A percentile compares a stretch with the other conserved stretches of the same genome.
These are phyloP conservation scores for Dimocarpus longan DNA, from an alignment of 345 rosid genomes.

Conservation along the genomic window DNA sequence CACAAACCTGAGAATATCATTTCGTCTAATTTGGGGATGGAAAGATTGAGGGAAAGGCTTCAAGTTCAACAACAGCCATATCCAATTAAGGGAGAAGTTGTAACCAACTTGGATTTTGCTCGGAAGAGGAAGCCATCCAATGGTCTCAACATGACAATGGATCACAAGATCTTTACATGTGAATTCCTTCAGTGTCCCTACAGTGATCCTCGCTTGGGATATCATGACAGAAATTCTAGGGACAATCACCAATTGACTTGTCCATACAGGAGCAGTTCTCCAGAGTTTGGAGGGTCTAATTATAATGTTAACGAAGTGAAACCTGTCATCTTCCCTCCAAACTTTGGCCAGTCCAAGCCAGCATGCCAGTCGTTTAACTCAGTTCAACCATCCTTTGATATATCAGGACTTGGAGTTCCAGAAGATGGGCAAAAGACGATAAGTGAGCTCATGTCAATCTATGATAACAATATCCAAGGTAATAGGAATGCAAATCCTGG, in stretches of 20 bases:
- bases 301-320: constrained; percentile 78
- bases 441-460: constrained; percentile 79
- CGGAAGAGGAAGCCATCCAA: constrained; percentile 67
- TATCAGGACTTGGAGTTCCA: constrained; percentile 76
- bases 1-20: constrained; percentile 50
- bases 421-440: constrained; percentile 95
- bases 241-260: constrained; percentile 84
- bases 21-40: constrained; percentile 39
- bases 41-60: constrained; percentile 37
- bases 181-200: constrained; percentile 72
- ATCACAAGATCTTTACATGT: constrained; percentile 57
- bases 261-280: constrained; percentile 44
- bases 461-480: constrained; percentile 63
- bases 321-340: constrained; percentile 64
- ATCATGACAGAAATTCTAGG: constrained; percentile 64
- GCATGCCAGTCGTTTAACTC: constrained; percentile 37
- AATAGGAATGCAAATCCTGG: constrained; percentile 40
- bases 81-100: constrained; percentile 60
- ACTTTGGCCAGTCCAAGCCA: constrained; percentile 55
- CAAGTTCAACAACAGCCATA: constrained; percentile 46
- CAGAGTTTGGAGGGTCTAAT: constrained; percentile 58
- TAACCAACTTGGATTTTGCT: constrained; percentile 39
- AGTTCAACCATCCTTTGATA: constrained; percentile 51
- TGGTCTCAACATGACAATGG: constrained; percentile 50
- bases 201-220: constrained; percentile 61